These are phyloP conservation scores for Cucumis melo DNA, from an alignment of 306 rosid genomes.

Conservation along the genomic window DNA sequence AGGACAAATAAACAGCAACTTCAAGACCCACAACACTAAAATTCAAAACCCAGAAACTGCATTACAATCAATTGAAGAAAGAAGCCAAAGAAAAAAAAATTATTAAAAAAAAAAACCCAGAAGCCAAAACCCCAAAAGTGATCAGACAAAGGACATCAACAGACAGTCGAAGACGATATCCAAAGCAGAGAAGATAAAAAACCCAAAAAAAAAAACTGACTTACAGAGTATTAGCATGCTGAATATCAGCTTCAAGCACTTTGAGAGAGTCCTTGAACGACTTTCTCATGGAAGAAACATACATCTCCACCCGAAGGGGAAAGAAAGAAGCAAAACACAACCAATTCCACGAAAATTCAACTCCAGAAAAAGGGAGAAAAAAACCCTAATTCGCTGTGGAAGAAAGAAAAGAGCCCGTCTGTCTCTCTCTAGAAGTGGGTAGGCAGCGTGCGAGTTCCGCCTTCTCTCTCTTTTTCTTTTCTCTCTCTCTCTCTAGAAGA, in stretches of 20 bases:
- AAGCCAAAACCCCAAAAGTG: background rate
- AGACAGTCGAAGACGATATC: background rate
- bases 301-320: conserved; percentile 31
- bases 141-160: background rate
- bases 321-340: background rate
- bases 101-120: background rate
- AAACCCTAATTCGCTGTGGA: conserved; percentile 13
- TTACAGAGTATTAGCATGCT: conserved; percentile 90
- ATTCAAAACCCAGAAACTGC: background rate
- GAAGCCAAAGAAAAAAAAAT: background rate
- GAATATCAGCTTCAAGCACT: conserved; percentile 97
- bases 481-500: background rate
- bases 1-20: background rate
- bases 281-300: conserved; percentile 83
- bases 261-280: conserved; percentile 94
- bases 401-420: conserved; percentile 3
- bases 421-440: background rate
- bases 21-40: background rate
- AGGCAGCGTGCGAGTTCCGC: conserved; percentile 2
- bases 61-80: background rate
- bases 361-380: background rate
- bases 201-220: conserved; percentile 6
- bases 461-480: background rate
- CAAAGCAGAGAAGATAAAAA: background rate
- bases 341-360: background rate